phyloP scores from a whole-genome alignment of 1,284 basidiomycete genomes.

The Gomphus bonarii region DNA sequence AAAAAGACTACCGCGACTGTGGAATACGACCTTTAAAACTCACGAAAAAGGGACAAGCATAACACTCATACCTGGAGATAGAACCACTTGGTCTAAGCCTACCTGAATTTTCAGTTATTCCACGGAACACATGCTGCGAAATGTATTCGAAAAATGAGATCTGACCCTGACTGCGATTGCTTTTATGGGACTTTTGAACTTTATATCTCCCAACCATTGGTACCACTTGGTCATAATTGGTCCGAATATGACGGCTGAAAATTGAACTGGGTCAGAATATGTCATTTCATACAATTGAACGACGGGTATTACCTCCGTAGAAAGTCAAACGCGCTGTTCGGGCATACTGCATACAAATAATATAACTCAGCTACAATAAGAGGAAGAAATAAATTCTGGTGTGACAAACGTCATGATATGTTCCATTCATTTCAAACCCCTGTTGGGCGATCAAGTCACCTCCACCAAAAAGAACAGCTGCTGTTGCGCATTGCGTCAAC shows the following conservation, averaged over 20 bases:
- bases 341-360: conserved; percentile 5
- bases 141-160: conserved; percentile 7
- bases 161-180: conserved; percentile 52
- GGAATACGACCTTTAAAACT: conserved; percentile 7
- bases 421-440: conserved; percentile 57
- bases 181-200: conserved; percentile 46
- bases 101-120: conserved; percentile 33
- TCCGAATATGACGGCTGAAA: conserved; percentile 55
- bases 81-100: conserved; percentile 62
- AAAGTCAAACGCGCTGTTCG: conserved; percentile 68
- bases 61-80: conserved; percentile 45
- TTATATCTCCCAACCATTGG: conserved; percentile 48
- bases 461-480: conserved; percentile 58
- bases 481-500: conserved; percentile 53
- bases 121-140: neutral
- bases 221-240: conserved; percentile 70
- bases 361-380: neutral
- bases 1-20: conserved; percentile 60
- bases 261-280: conserved; percentile 2
- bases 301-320: conserved; percentile 48
- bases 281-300: neutral
- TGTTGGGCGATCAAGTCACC: conserved; percentile 84
- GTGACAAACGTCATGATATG: conserved; percentile 53
- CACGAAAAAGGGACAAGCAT: neutral
- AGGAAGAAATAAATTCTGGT: neutral